These are phyloP conservation scores for Aureobasidium zeae DNA, from an alignment of 2,329 filamentous ascomycete species.

Conservation along the genomic window DNA sequence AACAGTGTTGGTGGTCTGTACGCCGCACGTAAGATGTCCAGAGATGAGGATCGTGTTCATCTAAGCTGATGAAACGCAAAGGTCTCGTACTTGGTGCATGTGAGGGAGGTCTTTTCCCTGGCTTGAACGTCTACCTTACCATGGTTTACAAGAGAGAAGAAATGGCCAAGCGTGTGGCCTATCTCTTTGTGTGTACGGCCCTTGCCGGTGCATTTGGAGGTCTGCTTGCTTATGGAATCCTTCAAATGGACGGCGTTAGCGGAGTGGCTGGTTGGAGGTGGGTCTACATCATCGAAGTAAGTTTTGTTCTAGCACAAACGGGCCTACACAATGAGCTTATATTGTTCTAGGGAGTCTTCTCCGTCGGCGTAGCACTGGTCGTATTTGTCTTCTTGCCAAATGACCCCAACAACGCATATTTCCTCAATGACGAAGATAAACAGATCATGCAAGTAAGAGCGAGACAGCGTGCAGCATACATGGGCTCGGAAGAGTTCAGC, in stretches of 20 bases:
- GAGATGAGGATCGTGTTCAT: too few species aligned
- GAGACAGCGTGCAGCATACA: slow-evolving; percentile 38
- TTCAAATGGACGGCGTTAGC: slow-evolving; percentile 24
- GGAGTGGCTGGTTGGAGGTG: slow-evolving; percentile 27
- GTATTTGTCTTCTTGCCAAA: slow-evolving; percentile 30
- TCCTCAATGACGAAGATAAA: slow-evolving; percentile 38
- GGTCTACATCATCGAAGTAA: slow-evolving; percentile 26
- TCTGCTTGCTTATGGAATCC: slow-evolving; percentile 29
- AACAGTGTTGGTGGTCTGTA: slow-evolving; percentile 34
- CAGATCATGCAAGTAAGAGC: slow-evolving; percentile 43
- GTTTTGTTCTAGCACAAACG: too few species aligned
- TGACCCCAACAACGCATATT: slow-evolving; percentile 36
- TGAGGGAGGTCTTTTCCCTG: slow-evolving; percentile 23
- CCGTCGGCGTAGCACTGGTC: slow-evolving; percentile 21
- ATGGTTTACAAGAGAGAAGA: slow-evolving; percentile 37
- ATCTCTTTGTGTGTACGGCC: slow-evolving; percentile 35
- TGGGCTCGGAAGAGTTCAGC: slow-evolving; percentile 42
- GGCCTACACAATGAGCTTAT: not conserved
- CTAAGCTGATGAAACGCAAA: too few species aligned
- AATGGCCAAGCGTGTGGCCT: slow-evolving; percentile 33
- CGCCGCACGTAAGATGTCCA: too few species aligned
- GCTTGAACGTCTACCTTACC: slow-evolving; percentile 28
- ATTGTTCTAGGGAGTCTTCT: slow-evolving; percentile 20
- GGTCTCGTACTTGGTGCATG: slow-evolving; percentile 22
- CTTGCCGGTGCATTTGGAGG: slow-evolving; percentile 35